Conservation (phyloP, 306 rosid species). For the Parietaria judaica region DNA sequence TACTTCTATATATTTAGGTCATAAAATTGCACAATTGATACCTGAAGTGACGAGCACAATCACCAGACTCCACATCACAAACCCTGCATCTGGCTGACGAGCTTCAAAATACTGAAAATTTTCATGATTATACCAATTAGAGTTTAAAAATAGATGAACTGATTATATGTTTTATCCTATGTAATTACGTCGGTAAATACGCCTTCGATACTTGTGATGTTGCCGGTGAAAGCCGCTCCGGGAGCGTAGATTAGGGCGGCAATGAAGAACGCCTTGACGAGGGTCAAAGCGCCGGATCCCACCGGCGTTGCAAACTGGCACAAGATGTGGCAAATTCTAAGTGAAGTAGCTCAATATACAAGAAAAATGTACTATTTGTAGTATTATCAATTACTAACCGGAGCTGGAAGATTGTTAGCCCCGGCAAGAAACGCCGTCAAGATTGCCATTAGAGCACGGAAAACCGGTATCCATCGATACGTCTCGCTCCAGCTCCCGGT, state of each 20-base stretch:
- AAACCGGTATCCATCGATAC: conserved; percentile 23
- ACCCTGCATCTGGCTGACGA: conserved; percentile 20
- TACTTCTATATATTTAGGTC: neutral
- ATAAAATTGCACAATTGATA: neutral
- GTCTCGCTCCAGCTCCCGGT: conserved; percentile 22
- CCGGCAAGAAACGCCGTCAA: conserved; percentile 18
- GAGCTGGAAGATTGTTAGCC: conserved; percentile 26
- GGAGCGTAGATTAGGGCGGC: conserved; percentile 20
- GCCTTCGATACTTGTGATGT: conserved; percentile 1
- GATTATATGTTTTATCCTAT: neutral
- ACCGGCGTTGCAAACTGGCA: conserved; percentile 17
- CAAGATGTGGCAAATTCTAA: neutral
- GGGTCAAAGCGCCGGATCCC: conserved; percentile 19
- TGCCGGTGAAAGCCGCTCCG: conserved; percentile 18
- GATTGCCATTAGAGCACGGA: conserved; percentile 21
- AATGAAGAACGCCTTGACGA: conserved; percentile 13
- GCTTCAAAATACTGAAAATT: conserved; percentile 16
- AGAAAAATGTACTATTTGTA: neutral
- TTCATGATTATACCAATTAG: neutral
- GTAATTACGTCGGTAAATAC: conserved; percentile 17
- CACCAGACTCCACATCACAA: conserved; percentile 26
- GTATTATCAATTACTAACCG: conserved; percentile 13
- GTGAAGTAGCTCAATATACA: no score
- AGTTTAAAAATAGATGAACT: neutral
- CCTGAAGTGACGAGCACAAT: conserved; percentile 23